Evolutionary conservation across 2,329 filamentous ascomycete genomes (phyloP).

Genomic region (Apiospora marii): DNA sequence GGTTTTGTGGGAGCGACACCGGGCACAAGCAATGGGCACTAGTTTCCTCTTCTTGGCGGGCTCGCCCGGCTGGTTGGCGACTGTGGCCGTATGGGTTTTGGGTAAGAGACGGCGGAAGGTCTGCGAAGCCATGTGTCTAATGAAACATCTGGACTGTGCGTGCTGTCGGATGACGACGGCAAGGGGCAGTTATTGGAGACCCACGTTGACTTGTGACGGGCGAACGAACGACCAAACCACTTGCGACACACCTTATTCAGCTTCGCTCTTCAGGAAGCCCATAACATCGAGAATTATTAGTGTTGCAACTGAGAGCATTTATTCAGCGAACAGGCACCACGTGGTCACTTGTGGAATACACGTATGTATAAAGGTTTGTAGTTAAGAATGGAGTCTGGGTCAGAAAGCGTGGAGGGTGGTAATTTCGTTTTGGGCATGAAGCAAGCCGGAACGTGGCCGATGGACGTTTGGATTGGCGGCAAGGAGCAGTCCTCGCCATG

Average conservation of each 20-base stretch:
- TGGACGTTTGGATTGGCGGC: not conserved
- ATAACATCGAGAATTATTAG: not conserved
- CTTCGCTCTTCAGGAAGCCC: not conserved
- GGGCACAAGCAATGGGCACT: constrained; percentile 16
- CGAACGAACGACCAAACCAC: not conserved
- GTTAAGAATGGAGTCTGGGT: too few species aligned
- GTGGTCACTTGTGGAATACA: too few species aligned
- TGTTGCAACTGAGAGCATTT: too few species aligned
- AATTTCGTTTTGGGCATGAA: not conserved
- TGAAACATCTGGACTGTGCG: not conserved
- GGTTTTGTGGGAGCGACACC: too few species aligned
- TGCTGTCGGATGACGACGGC: not conserved
- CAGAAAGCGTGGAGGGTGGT: not conserved
- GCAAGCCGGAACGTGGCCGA: not conserved
- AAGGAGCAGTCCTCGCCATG: not conserved
- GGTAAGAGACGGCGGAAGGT: not conserved
- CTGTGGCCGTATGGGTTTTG: not conserved
- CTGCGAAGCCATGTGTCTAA: not conserved
- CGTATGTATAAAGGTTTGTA: too few species aligned
- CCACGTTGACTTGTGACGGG: not conserved
- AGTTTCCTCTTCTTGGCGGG: constrained; percentile 18
- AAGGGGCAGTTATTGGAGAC: not conserved
- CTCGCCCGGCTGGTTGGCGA: not conserved
- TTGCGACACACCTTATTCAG: not conserved
- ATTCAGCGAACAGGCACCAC: too few species aligned